A percentile compares a stretch with the other conserved stretches of the same genome.
These are phyloP conservation scores for Lyophyllum semitale DNA, from an alignment of 768 basidiomycete genomes.

Conservation along the genomic window DNA sequence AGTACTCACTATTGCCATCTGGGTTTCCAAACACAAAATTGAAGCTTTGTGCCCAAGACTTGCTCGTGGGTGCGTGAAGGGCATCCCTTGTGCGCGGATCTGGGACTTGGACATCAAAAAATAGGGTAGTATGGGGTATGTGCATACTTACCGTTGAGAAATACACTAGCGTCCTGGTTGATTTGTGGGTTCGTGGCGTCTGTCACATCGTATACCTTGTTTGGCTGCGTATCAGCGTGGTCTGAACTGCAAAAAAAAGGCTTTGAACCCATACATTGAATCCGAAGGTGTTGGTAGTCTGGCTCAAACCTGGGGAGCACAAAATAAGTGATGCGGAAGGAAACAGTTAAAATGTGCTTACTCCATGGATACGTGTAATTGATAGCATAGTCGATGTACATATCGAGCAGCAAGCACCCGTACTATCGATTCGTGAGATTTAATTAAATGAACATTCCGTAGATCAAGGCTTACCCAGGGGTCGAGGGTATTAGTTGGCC, in stretches of 20 bases:
- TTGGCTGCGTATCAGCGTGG: neutral
- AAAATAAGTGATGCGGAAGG: neutral
- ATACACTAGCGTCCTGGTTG: slow-evolving; percentile 51
- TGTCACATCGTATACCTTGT: slow-evolving; percentile 54
- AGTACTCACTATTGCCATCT: slow-evolving; percentile 28
- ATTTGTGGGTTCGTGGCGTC: slow-evolving; percentile 57
- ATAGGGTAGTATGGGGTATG: neutral
- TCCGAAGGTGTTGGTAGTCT: slow-evolving; percentile 30
- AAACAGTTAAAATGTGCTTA: slow-evolving; percentile 12
- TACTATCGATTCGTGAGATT: slow-evolving; percentile 38
- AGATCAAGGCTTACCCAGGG: slow-evolving; percentile 41
- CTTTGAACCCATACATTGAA: slow-evolving; percentile 35
- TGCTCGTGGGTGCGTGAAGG: slow-evolving; percentile 68
- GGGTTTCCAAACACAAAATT: slow-evolving; percentile 39
- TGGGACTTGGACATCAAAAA: slow-evolving; percentile 18
- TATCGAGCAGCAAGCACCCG: slow-evolving; percentile 63
- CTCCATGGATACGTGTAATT: slow-evolving; percentile 73
- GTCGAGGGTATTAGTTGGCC: slow-evolving; percentile 58
- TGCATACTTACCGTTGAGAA: slow-evolving; percentile 58
- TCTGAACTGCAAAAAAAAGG: neutral
- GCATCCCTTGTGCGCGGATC: slow-evolving; percentile 59
- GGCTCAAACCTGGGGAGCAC: slow-evolving; percentile 22
- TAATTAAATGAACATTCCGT: neutral
- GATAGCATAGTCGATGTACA: slow-evolving; percentile 70
- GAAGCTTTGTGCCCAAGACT: slow-evolving; percentile 42